These are phyloP conservation scores for Stereocaulon alpinum DNA, from an alignment of 495 filamentous ascomycete genomes.

Conservation along the genomic window DNA sequence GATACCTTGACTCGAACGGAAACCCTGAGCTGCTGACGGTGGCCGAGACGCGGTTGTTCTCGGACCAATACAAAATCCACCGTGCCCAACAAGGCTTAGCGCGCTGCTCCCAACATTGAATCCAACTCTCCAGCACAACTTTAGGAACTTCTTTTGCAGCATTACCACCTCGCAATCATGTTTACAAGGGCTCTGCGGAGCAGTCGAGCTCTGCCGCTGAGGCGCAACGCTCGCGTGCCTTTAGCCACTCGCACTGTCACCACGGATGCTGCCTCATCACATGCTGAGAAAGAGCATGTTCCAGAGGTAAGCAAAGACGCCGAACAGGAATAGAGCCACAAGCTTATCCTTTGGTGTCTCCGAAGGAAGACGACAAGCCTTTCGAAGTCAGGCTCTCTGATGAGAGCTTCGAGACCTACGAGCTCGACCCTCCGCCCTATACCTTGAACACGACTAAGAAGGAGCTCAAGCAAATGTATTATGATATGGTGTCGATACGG, in stretches of 20 bases:
- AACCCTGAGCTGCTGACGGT: not conserved
- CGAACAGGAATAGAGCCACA: not conserved
- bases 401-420: slow-evolving; percentile 99
- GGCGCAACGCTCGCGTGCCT: slow-evolving; percentile 6
- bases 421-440: slow-evolving; percentile 90
- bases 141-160: not conserved
- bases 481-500: slow-evolving; percentile 90
- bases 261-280: slow-evolving; percentile 83
- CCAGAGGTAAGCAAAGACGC: slow-evolving; percentile 28
- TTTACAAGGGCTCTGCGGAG: slow-evolving; percentile 19
- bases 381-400: slow-evolving; percentile 89
- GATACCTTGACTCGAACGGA: no score
- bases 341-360: not conserved
- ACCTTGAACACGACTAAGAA: slow-evolving; percentile 88
- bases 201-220: slow-evolving; percentile 13
- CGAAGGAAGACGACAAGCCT: slow-evolving; percentile 81
- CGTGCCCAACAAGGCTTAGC: slow-evolving; percentile 1
- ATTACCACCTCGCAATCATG: slow-evolving; percentile 12
- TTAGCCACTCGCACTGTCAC: slow-evolving; percentile 57
- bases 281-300: slow-evolving; percentile 75
- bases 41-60: not conserved
- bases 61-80: not conserved
- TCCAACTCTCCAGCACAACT: not conserved
- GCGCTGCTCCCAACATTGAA: not conserved
- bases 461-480: slow-evolving; percentile 97